phyloP scores from a whole-genome alignment of 805 yeast genomes.

The Yamadazyma philogaea region DNA sequence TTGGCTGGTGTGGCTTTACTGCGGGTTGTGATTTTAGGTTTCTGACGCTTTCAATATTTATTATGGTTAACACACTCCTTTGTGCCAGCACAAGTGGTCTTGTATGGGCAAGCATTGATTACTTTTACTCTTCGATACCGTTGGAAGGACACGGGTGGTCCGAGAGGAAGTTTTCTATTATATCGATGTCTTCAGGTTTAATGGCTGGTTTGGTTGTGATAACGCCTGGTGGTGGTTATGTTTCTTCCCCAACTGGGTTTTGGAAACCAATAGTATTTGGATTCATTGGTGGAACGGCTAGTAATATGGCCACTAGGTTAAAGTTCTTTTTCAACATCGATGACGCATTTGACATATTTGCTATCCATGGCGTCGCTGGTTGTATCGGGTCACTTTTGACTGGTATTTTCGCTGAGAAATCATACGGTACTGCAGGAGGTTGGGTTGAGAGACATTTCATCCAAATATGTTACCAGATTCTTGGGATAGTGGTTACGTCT shows the following conservation, averaged over 20 bases:
- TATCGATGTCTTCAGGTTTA: slow-evolving; percentile 39
- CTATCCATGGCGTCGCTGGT: slow-evolving; percentile 43
- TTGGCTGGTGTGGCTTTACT: slow-evolving; percentile 44
- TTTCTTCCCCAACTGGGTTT: slow-evolving; percentile 30
- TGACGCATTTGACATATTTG: slow-evolving; percentile 43
- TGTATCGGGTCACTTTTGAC: slow-evolving; percentile 39
- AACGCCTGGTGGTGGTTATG: slow-evolving; percentile 44
- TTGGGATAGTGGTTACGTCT: slow-evolving; percentile 34
- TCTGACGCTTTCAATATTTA: slow-evolving; percentile 28
- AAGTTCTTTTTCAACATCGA: slow-evolving; percentile 39
- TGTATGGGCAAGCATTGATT: slow-evolving; percentile 38
- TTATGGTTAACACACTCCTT: slow-evolving; percentile 31
- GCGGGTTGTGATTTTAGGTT: slow-evolving; percentile 44
- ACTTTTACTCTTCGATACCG: slow-evolving; percentile 37
- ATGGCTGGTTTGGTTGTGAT: slow-evolving; percentile 42
- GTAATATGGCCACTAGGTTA: slow-evolving; percentile 38
- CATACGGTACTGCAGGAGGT: slow-evolving; percentile 35
- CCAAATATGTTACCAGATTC: slow-evolving; percentile 39
- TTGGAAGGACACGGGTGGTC: slow-evolving; percentile 23
- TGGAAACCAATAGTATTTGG: slow-evolving; percentile 44
- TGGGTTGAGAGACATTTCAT: slow-evolving; percentile 41
- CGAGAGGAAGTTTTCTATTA: slow-evolving; percentile 33
- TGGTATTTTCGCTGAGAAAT: slow-evolving; percentile 37
- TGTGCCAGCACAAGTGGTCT: slow-evolving; percentile 35
- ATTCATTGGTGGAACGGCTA: slow-evolving; percentile 32